phyloP scores from a whole-genome alignment of 495 filamentous ascomycete species.

The Tuber brumale region DNA sequence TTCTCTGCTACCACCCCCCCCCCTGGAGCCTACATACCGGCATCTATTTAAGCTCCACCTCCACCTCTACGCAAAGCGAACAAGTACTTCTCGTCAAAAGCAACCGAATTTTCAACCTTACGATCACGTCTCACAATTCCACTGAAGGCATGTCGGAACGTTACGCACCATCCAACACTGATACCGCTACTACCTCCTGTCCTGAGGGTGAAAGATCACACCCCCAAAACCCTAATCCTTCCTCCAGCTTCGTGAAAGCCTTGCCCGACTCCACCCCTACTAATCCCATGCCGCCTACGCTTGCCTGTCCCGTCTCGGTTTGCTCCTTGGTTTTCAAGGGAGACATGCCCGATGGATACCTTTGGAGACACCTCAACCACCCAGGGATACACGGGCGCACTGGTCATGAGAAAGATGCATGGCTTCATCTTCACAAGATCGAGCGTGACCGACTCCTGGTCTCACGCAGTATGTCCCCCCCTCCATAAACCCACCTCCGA shows the following conservation, averaged over 20 bases:
- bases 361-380: not conserved
- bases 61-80: not conserved
- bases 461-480: not conserved
- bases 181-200: not conserved
- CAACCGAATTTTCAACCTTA: not conserved
- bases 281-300: not conserved
- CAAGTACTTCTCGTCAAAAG: not conserved
- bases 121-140: not conserved
- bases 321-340: not conserved
- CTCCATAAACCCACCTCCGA: not conserved
- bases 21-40: not conserved
- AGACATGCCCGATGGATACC: not conserved
- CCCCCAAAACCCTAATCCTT: not conserved
- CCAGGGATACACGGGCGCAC: not conserved
- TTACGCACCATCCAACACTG: not conserved
- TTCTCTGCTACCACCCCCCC: not conserved
- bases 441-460: not conserved
- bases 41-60: not conserved
- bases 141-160: not conserved
- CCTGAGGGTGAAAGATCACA: not conserved
- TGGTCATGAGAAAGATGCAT: not conserved
- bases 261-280: not conserved
- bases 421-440: not conserved
- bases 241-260: not conserved
- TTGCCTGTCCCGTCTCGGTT: not conserved